phyloP scores from a whole-genome alignment of 345 rosid genomes.

The Moricandia arvensis region DNA sequence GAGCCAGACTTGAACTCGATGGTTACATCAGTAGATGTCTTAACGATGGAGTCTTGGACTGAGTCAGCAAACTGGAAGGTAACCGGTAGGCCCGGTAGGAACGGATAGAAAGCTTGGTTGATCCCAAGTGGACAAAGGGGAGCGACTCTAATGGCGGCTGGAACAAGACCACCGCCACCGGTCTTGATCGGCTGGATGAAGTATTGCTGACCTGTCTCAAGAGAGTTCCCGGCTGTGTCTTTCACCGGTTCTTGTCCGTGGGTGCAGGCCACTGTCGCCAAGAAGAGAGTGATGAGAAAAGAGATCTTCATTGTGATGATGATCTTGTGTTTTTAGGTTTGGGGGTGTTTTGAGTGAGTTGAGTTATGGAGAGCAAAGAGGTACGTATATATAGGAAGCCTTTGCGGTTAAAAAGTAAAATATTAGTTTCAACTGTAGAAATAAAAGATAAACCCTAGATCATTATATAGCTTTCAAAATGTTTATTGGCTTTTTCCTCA shows the following conservation, averaged over 20 bases:
- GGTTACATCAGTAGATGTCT: not conserved
- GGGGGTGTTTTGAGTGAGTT: not conserved
- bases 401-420: not conserved
- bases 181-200: constrained; percentile 9
- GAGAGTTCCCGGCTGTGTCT: not conserved
- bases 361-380: not conserved
- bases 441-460: not conserved
- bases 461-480: not conserved
- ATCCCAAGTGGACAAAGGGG: constrained; percentile 13
- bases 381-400: constrained; percentile 12
- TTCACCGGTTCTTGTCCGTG: constrained; percentile 4
- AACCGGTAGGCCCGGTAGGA: constrained; percentile 8
- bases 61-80: not conserved
- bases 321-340: not conserved
- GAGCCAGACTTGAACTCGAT: constrained; percentile 4
- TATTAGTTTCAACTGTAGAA: not conserved
- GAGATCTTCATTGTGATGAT: not conserved
- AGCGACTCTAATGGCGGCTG: not conserved
- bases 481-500: not conserved
- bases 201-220: not conserved
- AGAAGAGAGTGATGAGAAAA: constrained; percentile 6
- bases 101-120: not conserved
- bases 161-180: constrained; percentile 19
- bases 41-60: not conserved
- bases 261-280: constrained; percentile 8